Evolutionary conservation across 805 yeast genomes (phyloP).

Genomic region (Saturnispora besseyi): DNA sequence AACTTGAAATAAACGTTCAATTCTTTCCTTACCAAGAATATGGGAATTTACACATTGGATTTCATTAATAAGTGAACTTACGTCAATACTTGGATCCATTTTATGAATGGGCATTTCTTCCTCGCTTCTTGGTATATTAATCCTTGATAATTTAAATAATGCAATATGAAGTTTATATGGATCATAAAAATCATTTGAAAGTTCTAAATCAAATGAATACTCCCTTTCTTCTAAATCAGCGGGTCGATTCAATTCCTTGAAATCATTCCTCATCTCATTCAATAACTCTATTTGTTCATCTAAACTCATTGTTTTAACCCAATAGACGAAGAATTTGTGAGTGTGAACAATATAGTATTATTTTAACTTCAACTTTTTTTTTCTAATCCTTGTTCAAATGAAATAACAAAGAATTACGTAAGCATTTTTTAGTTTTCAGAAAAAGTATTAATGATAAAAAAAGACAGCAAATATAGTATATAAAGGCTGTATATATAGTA

Average conservation of each 20-base stretch:
- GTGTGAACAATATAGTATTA: background rate
- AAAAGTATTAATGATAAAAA: too few relatives aligned
- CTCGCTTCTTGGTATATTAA: constrained; percentile 13
- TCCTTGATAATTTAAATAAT: constrained; percentile 21
- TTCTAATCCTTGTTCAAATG: too few relatives aligned
- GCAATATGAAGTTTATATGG: constrained; percentile 26
- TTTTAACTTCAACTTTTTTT: too few relatives aligned
- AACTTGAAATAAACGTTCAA: constrained; percentile 20
- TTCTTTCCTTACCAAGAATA: constrained; percentile 6
- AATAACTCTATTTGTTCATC: background rate
- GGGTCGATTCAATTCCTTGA: constrained; percentile 1
- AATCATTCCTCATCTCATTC: background rate
- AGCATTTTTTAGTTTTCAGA: too few relatives aligned
- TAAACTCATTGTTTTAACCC: background rate
- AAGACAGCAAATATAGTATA: too few relatives aligned
- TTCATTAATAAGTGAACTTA: background rate
- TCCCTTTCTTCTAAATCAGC: constrained; percentile 13
- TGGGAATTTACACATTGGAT: background rate
- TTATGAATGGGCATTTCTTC: constrained; percentile 4
- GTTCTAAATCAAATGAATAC: constrained; percentile 18
- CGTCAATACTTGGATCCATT: constrained; percentile 3
- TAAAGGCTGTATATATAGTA: background rate
- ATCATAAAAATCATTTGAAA: constrained; percentile 12
- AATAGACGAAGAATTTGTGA: background rate
- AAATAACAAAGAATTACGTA: too few relatives aligned